Evolutionary conservation across 768 basidiomycete genomes (phyloP), one percentile per base, ranked within the genome.

Genomic region (Tephrocybe sp.): DNA sequence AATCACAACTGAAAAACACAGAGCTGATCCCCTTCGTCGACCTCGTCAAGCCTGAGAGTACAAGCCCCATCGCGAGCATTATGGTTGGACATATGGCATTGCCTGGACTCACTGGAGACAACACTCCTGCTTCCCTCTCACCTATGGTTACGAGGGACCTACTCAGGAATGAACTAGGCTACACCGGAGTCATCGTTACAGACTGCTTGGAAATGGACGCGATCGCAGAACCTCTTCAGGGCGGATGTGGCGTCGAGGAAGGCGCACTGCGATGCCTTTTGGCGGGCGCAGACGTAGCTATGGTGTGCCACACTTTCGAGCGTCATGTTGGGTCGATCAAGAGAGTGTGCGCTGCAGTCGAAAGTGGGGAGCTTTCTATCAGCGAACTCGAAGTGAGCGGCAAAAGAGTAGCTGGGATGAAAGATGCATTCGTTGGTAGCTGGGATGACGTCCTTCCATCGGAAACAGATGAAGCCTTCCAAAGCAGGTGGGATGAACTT

Each of bases 121-220:
- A 80, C 52, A 74, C 69, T 4, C 85, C 87, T 4, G 75, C 75
- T 26, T 88, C 87, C 5, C 72, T 87, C 19, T 83, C 83, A 1
- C 63, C 67, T 1, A 58, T 58, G 36, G 74, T 85, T 20, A 83
- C 80, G 22, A 80, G 71, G 0, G 76, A 66, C 12, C 60, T 87
- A 11, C 66, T 87, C 38, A 73, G 83, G 39, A 62, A 66, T 2
- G 70, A 77, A 36, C 54, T 88, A 59, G 68, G 69, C 0, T 89
- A 76, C 62, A 43, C 68, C 3, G 85, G 85, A 0, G 76, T 88
- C 33, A 64, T 86, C 17, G 85, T 87, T 23, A 87, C 87, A 1
- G 87, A 88, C 60, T 88, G 87, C 59, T 66, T 89, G 19, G 86
- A 88, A 67, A 88, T 89, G 87, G 83, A 83, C 42, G 85, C 87